Percentiles rank a stretch among this genome's conserved stretches.
These are phyloP conservation scores for Aspergillus ustus DNA, from an alignment of 2,329 filamentous ascomycete genomes.

Conservation along the genomic window DNA sequence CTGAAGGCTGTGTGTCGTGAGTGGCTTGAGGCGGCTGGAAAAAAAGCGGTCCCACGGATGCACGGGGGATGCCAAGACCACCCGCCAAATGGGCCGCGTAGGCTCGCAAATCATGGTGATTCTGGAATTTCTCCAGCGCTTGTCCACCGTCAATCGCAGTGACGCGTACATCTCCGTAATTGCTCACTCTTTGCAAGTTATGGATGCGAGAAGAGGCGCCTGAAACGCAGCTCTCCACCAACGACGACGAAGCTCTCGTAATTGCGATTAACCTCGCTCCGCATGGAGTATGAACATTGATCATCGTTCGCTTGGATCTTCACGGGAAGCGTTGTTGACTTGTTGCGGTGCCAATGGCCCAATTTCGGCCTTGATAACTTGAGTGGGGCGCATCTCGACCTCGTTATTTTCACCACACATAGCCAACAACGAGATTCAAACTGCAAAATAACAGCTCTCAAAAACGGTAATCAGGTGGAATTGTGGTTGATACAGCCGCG, in stretches of 20 bases:
- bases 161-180: slow-evolving; percentile 11
- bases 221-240: slow-evolving; percentile 10
- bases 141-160: slow-evolving; percentile 13
- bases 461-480: not conserved
- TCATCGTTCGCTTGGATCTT: slow-evolving; percentile 2
- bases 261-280: not conserved
- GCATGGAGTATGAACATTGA: not conserved
- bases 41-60: slow-evolving; percentile 14
- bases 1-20: not conserved
- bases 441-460: not conserved
- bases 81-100: slow-evolving; percentile 26
- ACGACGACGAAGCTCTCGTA: slow-evolving; percentile 1
- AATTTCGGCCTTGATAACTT: not conserved
- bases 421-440: not conserved
- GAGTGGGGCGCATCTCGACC: not conserved
- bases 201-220: not conserved
- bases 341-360: not conserved
- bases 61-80: slow-evolving; percentile 30
- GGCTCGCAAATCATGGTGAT: slow-evolving; percentile 23
- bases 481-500: not conserved
- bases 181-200: not conserved
- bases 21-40: slow-evolving; percentile 10
- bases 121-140: slow-evolving; percentile 13
- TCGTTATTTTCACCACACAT: not conserved
- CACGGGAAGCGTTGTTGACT: not conserved